Conservation (phyloP, 768 basidiomycete species). For the Russula sp. region DNA sequence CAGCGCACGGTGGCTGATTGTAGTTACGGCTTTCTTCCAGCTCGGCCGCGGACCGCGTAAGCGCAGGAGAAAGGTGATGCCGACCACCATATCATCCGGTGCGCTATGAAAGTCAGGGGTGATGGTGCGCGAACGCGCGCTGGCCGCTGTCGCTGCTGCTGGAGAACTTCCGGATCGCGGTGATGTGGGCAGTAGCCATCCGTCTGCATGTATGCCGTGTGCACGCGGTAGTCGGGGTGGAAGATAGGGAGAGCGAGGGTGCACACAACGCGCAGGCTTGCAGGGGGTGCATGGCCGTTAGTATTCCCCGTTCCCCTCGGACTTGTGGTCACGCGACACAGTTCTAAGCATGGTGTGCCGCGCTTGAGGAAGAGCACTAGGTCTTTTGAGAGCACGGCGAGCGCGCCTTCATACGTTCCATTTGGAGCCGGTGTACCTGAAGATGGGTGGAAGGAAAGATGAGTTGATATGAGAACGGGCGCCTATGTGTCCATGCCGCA, state of each 20-base stretch:
- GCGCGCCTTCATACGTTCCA: constrained; percentile 23
- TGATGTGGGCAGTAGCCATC: constrained; percentile 5
- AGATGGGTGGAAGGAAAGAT: neutral
- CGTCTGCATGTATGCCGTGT: constrained; percentile 26
- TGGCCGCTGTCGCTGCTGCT: neutral
- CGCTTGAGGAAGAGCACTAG: constrained; percentile 22
- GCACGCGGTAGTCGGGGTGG: constrained; percentile 8
- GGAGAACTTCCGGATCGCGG: neutral
- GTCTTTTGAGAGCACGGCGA: constrained; percentile 17
- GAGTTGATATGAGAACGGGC: neutral
- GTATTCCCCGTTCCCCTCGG: neutral
- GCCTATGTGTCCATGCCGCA: neutral
- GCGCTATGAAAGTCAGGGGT: constrained; percentile 21
- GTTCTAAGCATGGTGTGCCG: constrained; percentile 7
- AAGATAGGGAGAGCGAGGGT: constrained; percentile 20
- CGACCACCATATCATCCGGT: constrained; percentile 23
- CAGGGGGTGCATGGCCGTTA: neutral
- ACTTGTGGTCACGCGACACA: constrained; percentile 16
- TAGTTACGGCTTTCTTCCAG: constrained; percentile 22
- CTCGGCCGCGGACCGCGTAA: neutral
- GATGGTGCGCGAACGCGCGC: neutral
- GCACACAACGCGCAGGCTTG: constrained; percentile 8
- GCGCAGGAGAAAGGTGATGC: constrained; percentile 25
- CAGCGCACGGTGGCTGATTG: constrained; percentile 17
- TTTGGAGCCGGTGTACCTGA: constrained; percentile 22